Conservation (phyloP, 257 asterid species). For the Anisodus tanguticus region DNA sequence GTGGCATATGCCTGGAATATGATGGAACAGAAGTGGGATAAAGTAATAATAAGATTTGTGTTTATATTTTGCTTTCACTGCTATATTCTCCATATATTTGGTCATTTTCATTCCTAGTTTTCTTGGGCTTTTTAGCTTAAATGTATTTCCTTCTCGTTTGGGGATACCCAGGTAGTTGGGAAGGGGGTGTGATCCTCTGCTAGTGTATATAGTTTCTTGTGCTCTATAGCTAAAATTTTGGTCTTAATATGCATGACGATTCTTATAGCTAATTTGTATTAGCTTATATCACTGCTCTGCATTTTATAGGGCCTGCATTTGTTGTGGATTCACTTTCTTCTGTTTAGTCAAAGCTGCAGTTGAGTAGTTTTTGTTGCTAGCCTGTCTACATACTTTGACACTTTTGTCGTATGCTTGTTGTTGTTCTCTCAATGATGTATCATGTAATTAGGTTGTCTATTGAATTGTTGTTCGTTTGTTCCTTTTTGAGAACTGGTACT, state of each 20-base stretch:
- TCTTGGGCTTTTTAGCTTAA: neutral
- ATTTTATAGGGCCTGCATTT: neutral
- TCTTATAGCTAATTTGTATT: neutral
- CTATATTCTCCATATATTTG: conserved; percentile 10
- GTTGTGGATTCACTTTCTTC: neutral
- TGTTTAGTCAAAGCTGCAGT: neutral
- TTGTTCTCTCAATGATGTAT: conserved; percentile 25
- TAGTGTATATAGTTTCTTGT: conserved; percentile 7
- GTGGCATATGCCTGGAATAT: conserved; percentile 96
- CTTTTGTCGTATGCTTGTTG: neutral
- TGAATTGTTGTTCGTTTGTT: neutral
- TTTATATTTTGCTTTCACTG: neutral
- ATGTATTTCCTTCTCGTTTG: neutral
- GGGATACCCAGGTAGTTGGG: neutral
- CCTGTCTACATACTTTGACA: neutral
- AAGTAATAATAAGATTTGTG: conserved; percentile 50
- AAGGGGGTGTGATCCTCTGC: neutral
- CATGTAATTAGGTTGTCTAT: conserved; percentile 18
- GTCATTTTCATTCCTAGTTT: neutral
- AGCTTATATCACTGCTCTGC: neutral
- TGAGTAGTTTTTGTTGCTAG: conserved; percentile 1
- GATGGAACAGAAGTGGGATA: conserved; percentile 89
- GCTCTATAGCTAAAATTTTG: neutral
- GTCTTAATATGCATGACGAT: neutral
- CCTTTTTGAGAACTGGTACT: neutral